phyloP scores from a whole-genome alignment of 2,329 filamentous ascomycete species.

The Lasiodiplodia citricola region DNA sequence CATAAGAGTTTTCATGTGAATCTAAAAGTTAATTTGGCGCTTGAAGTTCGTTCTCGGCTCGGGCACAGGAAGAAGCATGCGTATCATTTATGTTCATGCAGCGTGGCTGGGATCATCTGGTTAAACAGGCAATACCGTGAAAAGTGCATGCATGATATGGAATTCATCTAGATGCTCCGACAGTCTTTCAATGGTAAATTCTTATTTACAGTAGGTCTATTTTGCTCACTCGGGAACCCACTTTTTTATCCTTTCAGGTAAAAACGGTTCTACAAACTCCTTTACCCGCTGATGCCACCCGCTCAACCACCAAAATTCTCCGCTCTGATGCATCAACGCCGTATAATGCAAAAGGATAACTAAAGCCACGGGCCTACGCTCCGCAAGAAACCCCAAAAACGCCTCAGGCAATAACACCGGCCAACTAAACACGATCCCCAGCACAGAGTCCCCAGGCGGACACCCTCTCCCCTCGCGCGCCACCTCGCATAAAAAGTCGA shows the following conservation, averaged over 20 bases:
- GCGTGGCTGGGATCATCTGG: too few relatives aligned
- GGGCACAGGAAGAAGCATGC: too few relatives aligned
- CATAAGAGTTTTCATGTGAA: too few relatives aligned
- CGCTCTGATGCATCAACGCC: background rate
- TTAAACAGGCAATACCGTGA: too few relatives aligned
- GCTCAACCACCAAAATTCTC: background rate
- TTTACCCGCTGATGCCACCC: background rate
- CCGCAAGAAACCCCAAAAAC: background rate
- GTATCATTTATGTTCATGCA: too few relatives aligned
- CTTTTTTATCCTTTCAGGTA: background rate
- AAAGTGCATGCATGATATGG: too few relatives aligned
- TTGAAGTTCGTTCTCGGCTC: too few relatives aligned
- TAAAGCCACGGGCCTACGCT: background rate
- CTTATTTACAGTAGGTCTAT: too few relatives aligned
- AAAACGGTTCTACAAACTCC: background rate
- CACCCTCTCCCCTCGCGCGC: background rate
- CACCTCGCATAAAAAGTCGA: background rate
- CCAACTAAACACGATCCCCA: background rate
- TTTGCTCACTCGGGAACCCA: background rate
- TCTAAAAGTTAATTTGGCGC: too few relatives aligned
- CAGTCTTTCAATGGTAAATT: too few relatives aligned
- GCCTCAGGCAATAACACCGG: background rate
- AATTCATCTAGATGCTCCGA: too few relatives aligned
- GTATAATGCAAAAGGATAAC: background rate
- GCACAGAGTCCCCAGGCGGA: background rate